A percentile compares a stretch with the other conserved stretches of the same genome.
Evolutionary conservation across 805 yeast species (phyloP).

Genomic region (Citeromyces nyonsensis): DNA sequence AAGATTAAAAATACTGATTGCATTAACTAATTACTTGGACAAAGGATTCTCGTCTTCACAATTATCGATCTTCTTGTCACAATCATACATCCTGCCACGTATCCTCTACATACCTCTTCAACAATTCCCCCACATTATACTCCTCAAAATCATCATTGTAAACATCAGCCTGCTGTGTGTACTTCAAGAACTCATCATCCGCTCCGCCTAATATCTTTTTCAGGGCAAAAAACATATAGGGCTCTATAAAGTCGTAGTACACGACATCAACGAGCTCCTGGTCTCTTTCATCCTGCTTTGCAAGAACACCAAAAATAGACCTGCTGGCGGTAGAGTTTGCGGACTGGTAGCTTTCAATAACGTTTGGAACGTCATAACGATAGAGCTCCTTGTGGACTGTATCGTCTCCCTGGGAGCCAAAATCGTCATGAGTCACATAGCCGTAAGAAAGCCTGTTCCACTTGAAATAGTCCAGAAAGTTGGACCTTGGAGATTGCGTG

Average conservation of each 20-base stretch:
- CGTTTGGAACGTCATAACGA: conserved; percentile 61
- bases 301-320: conserved; percentile 1
- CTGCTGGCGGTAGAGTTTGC: not conserved
- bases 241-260: conserved; percentile 62
- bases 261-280: conserved; percentile 44
- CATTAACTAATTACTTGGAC: too few species aligned
- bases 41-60: too few species aligned
- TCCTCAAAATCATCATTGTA: conserved; percentile 20
- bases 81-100: too few species aligned
- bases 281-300: conserved; percentile 5
- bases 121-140: conserved; percentile 24
- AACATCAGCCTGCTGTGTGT: conserved; percentile 4
- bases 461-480: conserved; percentile 2
- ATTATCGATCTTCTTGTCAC: too few species aligned
- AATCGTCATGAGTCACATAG: conserved; percentile 71
- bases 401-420: conserved; percentile 82
- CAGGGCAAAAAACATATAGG: conserved; percentile 30
- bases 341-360: conserved; percentile 36
- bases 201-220: conserved; percentile 10
- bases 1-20: too few species aligned
- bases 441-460: conserved; percentile 32
- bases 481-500: too few species aligned
- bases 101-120: conserved; percentile 21
- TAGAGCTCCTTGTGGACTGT: conserved; percentile 46
- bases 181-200: conserved; percentile 4